Conservation (phyloP, 371 early-diverging fungal genomes). For the Mortierella sp. region DNA sequence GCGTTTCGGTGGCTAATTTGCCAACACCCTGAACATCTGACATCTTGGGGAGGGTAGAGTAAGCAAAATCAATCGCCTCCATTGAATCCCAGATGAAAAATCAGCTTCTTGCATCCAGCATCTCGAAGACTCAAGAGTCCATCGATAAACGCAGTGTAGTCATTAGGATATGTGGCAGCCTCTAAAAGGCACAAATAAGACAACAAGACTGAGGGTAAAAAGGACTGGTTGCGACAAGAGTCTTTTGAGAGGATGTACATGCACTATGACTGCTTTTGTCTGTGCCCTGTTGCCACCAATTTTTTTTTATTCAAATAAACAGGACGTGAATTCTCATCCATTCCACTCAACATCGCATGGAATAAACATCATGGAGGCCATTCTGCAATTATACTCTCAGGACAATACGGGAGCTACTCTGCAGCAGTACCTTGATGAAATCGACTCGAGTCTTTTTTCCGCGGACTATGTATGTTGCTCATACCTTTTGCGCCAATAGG, state of each 20-base stretch:
- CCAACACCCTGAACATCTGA: slow-evolving; percentile 24
- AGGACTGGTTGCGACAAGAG: too few relatives aligned
- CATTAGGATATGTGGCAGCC: background rate
- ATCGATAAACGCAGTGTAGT: slow-evolving; percentile 19
- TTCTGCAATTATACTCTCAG: slow-evolving; percentile 39
- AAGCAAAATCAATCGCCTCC: slow-evolving; percentile 42
- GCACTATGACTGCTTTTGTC: slow-evolving; percentile 1
- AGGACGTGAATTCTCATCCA: background rate
- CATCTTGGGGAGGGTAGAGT: slow-evolving; percentile 26
- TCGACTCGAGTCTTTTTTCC: slow-evolving; percentile 18
- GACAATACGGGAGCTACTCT: slow-evolving; percentile 38
- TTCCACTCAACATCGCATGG: slow-evolving; percentile 5
- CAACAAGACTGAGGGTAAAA: too few relatives aligned
- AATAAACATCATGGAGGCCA: slow-evolving; percentile 32
- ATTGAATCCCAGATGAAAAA: slow-evolving; percentile 41
- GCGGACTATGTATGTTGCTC: slow-evolving; percentile 28
- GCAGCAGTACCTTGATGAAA: slow-evolving; percentile 33
- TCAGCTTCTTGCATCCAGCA: slow-evolving; percentile 42
- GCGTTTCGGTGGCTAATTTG: too few relatives aligned
- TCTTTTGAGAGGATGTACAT: too few relatives aligned
- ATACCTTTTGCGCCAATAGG: too few relatives aligned
- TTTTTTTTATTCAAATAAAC: background rate
- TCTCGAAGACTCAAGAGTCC: slow-evolving; percentile 26
- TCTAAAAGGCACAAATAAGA: too few relatives aligned
- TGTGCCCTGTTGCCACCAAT: slow-evolving; percentile 38